Evolutionary conservation across 768 basidiomycete species (phyloP), one percentile per base, ranked within the genome.

Genomic region (Amylocystis lapponica): DNA sequence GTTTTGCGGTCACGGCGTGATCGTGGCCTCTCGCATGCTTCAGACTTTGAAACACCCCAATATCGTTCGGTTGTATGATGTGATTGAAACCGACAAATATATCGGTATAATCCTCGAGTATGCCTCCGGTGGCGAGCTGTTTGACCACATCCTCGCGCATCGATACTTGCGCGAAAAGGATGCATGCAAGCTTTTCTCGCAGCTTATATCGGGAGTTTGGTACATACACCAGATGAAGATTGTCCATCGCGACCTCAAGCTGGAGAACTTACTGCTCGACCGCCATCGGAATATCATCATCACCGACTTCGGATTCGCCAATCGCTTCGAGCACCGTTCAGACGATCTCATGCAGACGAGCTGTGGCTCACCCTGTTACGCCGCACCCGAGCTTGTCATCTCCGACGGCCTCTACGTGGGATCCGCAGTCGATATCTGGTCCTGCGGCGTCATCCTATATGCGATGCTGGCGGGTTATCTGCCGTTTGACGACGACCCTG

Each of bases 201-300:
- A 99, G 66, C 87, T 99, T 63, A 85, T 99, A 55, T 96, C 93
- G 19, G 96, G 95, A 48, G 96, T 99, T 25, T 91, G 90, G 83
- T 99, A 99, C 68, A 91, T 97, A 45, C 96, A 98, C 68, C 83
- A 91, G 66, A 97, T 97, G 76, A 94, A 96, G 71, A 97, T 99
- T 49, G 95, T 98, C 36, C 96, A 99, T 64, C 90, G 96, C 46
- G 95, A 99, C 68, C 84, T 99, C 65, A 99, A 99, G 68, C 83
- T 99, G 51, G 95, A 98, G 69, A 99, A 98, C 60, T 74, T 99
- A 3, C 82, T 99, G 31, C 82, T 99, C 45, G 96, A 99, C 69
- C 86, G 94, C 48, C 82, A 97, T 59, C 82, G 96, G 39, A 98
- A 99, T 60, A 91, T 99, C 52, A 95, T 99, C 70, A 96, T 99